Evolutionary conservation across 371 early-diverging fungal species (phyloP).

Genomic region (Umbelopsis sp.): DNA sequence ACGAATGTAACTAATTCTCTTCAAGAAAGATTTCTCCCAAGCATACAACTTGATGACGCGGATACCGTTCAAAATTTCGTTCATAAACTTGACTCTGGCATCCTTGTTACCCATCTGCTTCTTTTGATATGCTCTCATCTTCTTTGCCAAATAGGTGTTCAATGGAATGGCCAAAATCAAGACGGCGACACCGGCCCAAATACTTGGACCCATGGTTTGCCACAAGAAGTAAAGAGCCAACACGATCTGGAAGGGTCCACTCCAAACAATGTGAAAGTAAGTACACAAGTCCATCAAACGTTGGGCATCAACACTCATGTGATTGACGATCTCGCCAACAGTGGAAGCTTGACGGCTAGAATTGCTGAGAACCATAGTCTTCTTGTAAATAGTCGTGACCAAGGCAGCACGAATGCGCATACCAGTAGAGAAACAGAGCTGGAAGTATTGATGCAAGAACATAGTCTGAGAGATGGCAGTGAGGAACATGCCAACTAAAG

Average conservation of each 20-base stretch:
- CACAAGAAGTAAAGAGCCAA: slow-evolving; percentile 76
- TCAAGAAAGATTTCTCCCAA: slow-evolving; percentile 37
- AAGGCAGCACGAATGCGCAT: slow-evolving; percentile 85
- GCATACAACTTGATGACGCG: slow-evolving; percentile 54
- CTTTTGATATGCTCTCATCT: slow-evolving; percentile 77
- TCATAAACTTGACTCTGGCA: slow-evolving; percentile 85
- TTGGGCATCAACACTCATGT: slow-evolving; percentile 85
- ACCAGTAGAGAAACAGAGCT: slow-evolving; percentile 74
- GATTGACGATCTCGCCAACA: slow-evolving; percentile 82
- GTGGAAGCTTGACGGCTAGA: slow-evolving; percentile 81
- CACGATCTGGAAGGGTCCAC: slow-evolving; percentile 80
- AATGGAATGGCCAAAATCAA: slow-evolving; percentile 81
- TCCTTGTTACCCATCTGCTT: slow-evolving; percentile 93
- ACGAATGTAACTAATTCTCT: slow-evolving; percentile 69
- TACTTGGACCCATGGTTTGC: slow-evolving; percentile 73
- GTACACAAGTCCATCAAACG: slow-evolving; percentile 62
- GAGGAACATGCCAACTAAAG: slow-evolving; percentile 71
- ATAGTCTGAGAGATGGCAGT: slow-evolving; percentile 84
- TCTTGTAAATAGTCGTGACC: slow-evolving; percentile 88
- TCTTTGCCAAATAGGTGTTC: slow-evolving; percentile 63
- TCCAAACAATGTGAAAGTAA: slow-evolving; percentile 76
- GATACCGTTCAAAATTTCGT: slow-evolving; percentile 50
- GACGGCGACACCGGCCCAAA: slow-evolving; percentile 80
- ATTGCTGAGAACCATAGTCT: slow-evolving; percentile 82
- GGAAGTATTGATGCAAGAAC: slow-evolving; percentile 92